A percentile compares a stretch with the other conserved stretches of the same genome.
Evolutionary conservation across 2,329 filamentous ascomycete genomes (phyloP).

Genomic region (Diaporthe humulicola): DNA sequence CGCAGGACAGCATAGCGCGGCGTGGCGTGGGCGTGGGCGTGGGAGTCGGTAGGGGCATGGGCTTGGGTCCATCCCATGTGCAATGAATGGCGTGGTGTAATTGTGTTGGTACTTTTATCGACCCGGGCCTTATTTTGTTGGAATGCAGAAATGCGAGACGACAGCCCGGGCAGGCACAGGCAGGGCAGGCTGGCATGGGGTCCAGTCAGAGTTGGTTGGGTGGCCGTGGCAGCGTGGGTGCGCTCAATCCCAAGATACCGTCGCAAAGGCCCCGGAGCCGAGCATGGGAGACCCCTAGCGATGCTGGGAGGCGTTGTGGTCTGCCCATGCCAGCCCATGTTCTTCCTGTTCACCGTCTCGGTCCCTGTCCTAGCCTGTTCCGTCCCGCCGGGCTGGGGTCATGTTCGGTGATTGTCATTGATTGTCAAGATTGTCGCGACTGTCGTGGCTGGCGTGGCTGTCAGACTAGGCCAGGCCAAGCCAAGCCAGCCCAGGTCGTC

Average conservation of each 20-base stretch:
- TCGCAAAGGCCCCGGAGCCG: conserved; percentile 7
- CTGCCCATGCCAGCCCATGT: neutral
- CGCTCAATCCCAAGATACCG: neutral
- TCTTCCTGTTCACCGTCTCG: neutral
- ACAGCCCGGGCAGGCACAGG: neutral
- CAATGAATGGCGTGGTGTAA: conserved; percentile 8
- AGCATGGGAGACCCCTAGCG: conserved; percentile 16
- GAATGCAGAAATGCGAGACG: conserved; percentile 5
- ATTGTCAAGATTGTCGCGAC: conserved; percentile 15
- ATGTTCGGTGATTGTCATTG: conserved; percentile 7
- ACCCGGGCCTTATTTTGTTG: neutral
- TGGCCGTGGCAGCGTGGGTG: too few relatives aligned
- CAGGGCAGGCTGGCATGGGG: neutral
- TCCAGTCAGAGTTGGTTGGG: conserved; percentile 10
- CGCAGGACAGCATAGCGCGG: conserved; percentile 3
- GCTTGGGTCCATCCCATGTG: conserved; percentile 7
- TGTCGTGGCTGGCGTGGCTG: conserved; percentile 7
- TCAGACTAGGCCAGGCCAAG: conserved; percentile 6
- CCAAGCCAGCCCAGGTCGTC: conserved; percentile 5
- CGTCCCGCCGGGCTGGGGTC: conserved; percentile 20
- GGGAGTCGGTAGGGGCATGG: neutral
- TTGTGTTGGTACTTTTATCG: conserved; percentile 31
- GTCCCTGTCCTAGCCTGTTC: conserved; percentile 15
- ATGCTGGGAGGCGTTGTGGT: neutral
- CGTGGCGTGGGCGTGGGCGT: conserved; percentile 16